Conservation (phyloP, 148 eudicot genomes). For the Suaeda aralocaspica region DNA sequence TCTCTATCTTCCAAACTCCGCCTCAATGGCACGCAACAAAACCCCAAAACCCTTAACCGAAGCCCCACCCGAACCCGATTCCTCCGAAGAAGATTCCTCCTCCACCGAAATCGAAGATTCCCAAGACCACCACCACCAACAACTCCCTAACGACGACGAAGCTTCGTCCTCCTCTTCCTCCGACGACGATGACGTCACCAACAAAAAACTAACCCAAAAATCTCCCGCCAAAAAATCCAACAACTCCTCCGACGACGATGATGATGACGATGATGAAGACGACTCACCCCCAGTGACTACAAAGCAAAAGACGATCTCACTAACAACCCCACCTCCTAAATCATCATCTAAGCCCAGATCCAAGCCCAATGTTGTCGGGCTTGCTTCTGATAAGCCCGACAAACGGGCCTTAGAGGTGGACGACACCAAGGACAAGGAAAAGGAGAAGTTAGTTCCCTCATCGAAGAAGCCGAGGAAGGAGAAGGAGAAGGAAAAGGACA, state of each 20-base stretch:
- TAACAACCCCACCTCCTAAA: background rate
- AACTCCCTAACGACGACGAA: background rate
- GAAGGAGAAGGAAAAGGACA: no score
- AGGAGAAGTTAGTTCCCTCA: background rate
- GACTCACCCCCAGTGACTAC: background rate
- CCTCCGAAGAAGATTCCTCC: conserved; percentile 9
- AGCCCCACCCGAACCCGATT: conserved; percentile 17
- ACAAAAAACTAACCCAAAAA: background rate
- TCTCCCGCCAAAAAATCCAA: background rate
- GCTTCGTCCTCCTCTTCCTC: background rate
- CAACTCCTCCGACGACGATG: conserved; percentile 15
- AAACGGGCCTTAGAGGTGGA: conserved; percentile 4
- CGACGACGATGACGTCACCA: background rate
- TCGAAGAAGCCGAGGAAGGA: conserved; percentile 15
- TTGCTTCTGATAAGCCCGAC: background rate
- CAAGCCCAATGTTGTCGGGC: background rate
- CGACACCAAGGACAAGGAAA: background rate
- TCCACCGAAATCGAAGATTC: background rate
- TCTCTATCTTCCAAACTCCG: background rate
- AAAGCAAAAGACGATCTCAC: conserved; percentile 10
- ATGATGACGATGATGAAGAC: conserved; percentile 8
- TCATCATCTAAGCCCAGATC: background rate
- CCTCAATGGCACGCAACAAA: conserved; percentile 24
- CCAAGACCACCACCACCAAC: background rate
- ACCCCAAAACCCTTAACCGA: conserved; percentile 2